Evolutionary conservation across 257 asterid genomes (phyloP), one percentile per base, ranked within the genome.

Genomic region (Fraxinus pennsylvanica): DNA sequence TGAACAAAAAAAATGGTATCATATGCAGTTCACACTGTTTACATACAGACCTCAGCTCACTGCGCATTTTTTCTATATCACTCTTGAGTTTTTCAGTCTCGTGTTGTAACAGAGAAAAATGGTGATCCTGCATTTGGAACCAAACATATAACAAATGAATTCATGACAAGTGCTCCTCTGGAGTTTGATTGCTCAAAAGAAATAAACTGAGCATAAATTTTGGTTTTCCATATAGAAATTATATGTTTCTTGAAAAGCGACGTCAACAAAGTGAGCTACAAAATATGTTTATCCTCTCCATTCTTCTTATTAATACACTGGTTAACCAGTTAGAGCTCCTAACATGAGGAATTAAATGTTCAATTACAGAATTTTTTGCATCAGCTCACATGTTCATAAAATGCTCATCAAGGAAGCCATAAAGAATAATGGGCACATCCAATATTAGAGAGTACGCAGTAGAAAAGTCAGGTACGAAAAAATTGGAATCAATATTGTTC

Each of bases 21-120:
- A 52, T 2, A 54, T 25, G 19, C 25, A 73, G 71, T 35, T 68
- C 17, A n/a, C 36, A 10, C 17, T 41, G 45, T 65, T 32, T 21
- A 71, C 74, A 59, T 38, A 79, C 88, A 74, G 39, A 95, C 99
- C 94, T 93, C 76, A 95, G 78, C 78, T 95, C 99, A 76, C 91
- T 89, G 71, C 94, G 96, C 97, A 94, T 91, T 86, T 89, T 92
- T 82, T 94, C 97, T 77, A 92, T 87, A 79, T 93, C 97, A 67
- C 84, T 82, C 90, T 88, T 95, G 76, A 91, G 87, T 81, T 95
- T 95, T 82, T 93, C 96, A 17, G 89, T 87, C 89, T 93, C 98
- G 17, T 89, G 97, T 88, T 92, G 98, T 87, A 95, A 84, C 82
- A 92, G 73, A 45, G 99, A 91, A 81, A 95, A 90, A 86, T 91